Conservation (phyloP, 2,329 filamentous ascomycete species). For the Monosporascus sp. region DNA sequence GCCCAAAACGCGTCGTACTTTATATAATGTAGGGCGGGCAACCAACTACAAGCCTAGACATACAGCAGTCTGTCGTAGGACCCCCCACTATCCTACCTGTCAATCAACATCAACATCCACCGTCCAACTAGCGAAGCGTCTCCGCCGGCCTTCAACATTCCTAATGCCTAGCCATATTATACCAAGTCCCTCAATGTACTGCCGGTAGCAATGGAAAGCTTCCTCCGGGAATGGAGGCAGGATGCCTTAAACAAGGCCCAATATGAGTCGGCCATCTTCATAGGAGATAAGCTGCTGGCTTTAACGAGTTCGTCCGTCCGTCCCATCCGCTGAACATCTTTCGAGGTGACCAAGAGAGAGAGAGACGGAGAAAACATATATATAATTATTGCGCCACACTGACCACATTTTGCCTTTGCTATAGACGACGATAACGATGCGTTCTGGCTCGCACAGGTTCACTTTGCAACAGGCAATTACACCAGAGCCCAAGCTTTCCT, state of each 20-base stretch:
- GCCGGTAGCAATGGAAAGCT: slow-evolving; percentile 68
- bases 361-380: too few relatives aligned
- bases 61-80: too few relatives aligned
- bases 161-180: not conserved
- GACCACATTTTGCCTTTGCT: slow-evolving; percentile 1
- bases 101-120: not conserved
- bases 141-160: too few relatives aligned
- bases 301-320: slow-evolving; percentile 69
- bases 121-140: not conserved
- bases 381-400: slow-evolving; percentile 5
- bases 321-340: slow-evolving; percentile 2
- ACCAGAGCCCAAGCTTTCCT: slow-evolving; percentile 85
- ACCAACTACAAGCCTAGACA: too few relatives aligned
- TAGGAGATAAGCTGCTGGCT: slow-evolving; percentile 93
- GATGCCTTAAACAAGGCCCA: slow-evolving; percentile 94
- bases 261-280: slow-evolving; percentile 93
- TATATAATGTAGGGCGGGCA: too few relatives aligned
- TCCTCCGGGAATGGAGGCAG: slow-evolving; percentile 89
- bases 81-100: not conserved
- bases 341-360: too few relatives aligned
- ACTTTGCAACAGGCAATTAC: slow-evolving; percentile 94
- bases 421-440: slow-evolving; percentile 88
- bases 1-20: too few relatives aligned
- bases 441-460: slow-evolving; percentile 96
- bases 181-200: not conserved